Evolutionary conservation across 805 yeast species (phyloP).

Genomic region (Soucietia sequanensis): DNA sequence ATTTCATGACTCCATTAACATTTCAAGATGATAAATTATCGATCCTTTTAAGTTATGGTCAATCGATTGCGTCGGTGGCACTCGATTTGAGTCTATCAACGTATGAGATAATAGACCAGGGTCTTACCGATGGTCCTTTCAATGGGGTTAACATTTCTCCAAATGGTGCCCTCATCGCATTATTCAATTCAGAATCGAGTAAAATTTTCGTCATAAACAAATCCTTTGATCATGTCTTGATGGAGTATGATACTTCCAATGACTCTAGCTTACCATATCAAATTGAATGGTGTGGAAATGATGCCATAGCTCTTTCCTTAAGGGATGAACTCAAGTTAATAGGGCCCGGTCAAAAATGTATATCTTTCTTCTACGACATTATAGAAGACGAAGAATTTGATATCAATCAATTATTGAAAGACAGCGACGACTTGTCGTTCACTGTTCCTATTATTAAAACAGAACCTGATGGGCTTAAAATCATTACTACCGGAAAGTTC

Average conservation of each 20-base stretch:
- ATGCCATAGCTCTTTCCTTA: slow-evolving; percentile 66
- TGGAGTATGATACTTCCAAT: slow-evolving; percentile 43
- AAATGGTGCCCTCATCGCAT: slow-evolving; percentile 53
- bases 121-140: slow-evolving; percentile 51
- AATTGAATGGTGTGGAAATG: slow-evolving; percentile 83
- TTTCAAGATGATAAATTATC: slow-evolving; percentile 13
- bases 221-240: slow-evolving; percentile 43
- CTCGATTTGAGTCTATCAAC: slow-evolving; percentile 20
- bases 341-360: slow-evolving; percentile 64
- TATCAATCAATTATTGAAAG: slow-evolving; percentile 15
- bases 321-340: slow-evolving; percentile 64
- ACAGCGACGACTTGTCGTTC: slow-evolving; percentile 18
- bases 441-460: slow-evolving; percentile 45
- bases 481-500: slow-evolving; percentile 56
- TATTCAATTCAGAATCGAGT: slow-evolving; percentile 36
- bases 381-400: slow-evolving; percentile 29
- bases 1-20: slow-evolving; percentile 16
- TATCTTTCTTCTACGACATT: slow-evolving; percentile 52
- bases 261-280: slow-evolving; percentile 41
- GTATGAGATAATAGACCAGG: slow-evolving; percentile 34
- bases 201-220: slow-evolving; percentile 51
- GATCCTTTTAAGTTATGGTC: slow-evolving; percentile 23
- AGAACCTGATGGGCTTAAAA: slow-evolving; percentile 68
- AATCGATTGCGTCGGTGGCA: slow-evolving; percentile 24
- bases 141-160: slow-evolving; percentile 46